Evolutionary conservation across 345 rosid species (phyloP), one percentile per base, ranked within the genome.

Genomic region (Aquilaria yunnanensis): DNA sequence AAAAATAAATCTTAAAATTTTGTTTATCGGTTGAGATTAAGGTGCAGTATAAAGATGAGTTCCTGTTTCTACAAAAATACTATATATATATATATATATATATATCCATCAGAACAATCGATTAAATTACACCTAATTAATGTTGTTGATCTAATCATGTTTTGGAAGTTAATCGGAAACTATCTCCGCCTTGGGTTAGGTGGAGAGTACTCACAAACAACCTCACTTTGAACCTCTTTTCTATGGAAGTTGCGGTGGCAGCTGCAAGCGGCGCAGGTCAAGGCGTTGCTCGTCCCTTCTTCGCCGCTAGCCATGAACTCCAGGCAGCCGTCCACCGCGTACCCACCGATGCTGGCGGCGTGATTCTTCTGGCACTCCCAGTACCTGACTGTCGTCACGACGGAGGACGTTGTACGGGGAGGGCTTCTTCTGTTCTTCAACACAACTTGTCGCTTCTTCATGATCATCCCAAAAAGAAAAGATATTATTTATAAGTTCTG

Each of bases 361-460:
- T 88, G 96, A 70, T 88, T 88, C 85, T 80, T 85, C 61, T 81
- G 89, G 56, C 96, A 88, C 83, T 88, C 96, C 2, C 72, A 76
- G 34, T 87, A 87, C 46, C 84, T 72, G 47, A 69, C 69, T 55
- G 51, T 73, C 16, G 70, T 65, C 12, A 63, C 59, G 59, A 59
- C 43, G 2, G 85, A 68, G 0, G 90, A 80, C 4, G 87, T 69
- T 33, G 83, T 65, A 6, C 64, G 66, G 9, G 77, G 73, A 13
- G 77, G 73, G 62, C 59, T 75, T 71, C 74, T 65, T n/a, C 75
- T 74, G 34, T 69, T 73, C 67, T 67, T 77, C 13, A 74, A 59
- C 14, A 78, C 84, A 56, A 80, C 79, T 63, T 75, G 85, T 4
- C 83, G 74, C 66, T 83, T 83, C 83, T 77, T 83, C 85, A 83